A percentile compares a stretch with the other conserved stretches of the same genome.
Conservation (phyloP, 495 filamentous ascomycete genomes). For the Penicillium roqueforti region DNA sequence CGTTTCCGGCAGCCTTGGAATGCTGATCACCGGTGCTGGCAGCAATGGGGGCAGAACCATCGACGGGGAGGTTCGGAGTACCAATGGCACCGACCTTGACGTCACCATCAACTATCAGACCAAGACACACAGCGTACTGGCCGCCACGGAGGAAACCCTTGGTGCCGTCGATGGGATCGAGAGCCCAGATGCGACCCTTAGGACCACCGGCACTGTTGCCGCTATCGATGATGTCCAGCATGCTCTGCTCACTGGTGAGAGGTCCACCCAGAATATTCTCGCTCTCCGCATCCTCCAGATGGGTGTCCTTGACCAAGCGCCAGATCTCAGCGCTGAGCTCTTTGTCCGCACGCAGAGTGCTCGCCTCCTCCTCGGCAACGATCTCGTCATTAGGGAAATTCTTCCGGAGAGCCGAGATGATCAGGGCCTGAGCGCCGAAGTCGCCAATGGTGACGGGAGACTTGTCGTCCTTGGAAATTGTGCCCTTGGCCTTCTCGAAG, state of each 20-base stretch:
- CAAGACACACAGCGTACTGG: constrained; percentile 95
- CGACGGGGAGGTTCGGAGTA: constrained; percentile 89
- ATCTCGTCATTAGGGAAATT: constrained; percentile 90
- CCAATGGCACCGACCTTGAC: constrained; percentile 92
- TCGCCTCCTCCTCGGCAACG: constrained; percentile 91
- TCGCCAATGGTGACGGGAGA: constrained; percentile 98
- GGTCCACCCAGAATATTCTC: constrained; percentile 67
- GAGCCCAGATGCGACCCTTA: constrained; percentile 86
- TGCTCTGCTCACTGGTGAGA: constrained; percentile 62
- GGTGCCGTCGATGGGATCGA: constrained; percentile 97
- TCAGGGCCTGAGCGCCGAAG: constrained; percentile 94
- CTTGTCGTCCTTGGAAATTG: constrained; percentile 86
- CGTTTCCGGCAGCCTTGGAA: constrained; percentile 61
- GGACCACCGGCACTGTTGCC: constrained; percentile 76
- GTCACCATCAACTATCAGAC: constrained; percentile 86
- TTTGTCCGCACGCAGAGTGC: constrained; percentile 63
- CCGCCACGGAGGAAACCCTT: constrained; percentile 96
- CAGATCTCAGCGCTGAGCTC: constrained; percentile 70
- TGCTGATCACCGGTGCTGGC: constrained; percentile 64
- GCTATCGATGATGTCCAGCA: constrained; percentile 82
- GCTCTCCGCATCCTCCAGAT: constrained; percentile 64
- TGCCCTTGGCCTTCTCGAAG: constrained; percentile 86
- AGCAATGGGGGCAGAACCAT: constrained; percentile 64
- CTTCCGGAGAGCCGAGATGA: constrained; percentile 81
- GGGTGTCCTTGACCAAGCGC: constrained; percentile 68